Percentiles rank a stretch among this genome's conserved stretches.
phyloP scores from a whole-genome alignment of 1,284 basidiomycete genomes.

The Tylopilus microsporus region DNA sequence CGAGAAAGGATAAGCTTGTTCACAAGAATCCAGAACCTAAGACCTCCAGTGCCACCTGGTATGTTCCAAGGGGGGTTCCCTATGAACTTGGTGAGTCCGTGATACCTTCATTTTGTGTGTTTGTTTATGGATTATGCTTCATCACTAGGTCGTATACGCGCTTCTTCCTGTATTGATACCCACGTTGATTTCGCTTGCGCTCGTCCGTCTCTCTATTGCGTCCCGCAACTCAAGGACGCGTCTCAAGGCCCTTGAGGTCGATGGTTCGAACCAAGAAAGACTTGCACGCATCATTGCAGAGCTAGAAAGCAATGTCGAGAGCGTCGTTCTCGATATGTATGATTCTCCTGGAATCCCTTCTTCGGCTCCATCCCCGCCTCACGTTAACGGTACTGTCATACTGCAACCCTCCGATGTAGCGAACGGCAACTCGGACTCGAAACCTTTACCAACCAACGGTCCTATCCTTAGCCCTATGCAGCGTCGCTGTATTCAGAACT shows the following conservation, averaged over 20 bases:
- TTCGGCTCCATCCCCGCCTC: background rate
- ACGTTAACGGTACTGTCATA: background rate
- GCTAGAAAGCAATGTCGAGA: conserved; percentile 57
- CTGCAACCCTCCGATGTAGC: conserved; percentile 5
- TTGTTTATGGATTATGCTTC: background rate
- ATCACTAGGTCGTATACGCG: conserved; percentile 45
- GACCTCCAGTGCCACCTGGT: conserved; percentile 54
- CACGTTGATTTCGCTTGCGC: conserved; percentile 45
- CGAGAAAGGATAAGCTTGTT: conserved; percentile 39
- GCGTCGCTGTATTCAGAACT: conserved; percentile 41
- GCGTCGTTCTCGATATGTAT: conserved; percentile 39
- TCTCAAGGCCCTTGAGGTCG: conserved; percentile 55
- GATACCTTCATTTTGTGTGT: background rate
- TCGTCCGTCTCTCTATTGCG: conserved; percentile 51
- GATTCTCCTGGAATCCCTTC: conserved; percentile 11
- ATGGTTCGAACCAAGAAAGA: conserved; percentile 37
- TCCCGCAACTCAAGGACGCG: conserved; percentile 54
- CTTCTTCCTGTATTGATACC: conserved; percentile 65
- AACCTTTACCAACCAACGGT: conserved; percentile 35
- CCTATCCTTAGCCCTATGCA: conserved; percentile 53
- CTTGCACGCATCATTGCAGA: conserved; percentile 52
- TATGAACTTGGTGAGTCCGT: conserved; percentile 59
- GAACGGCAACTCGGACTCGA: conserved; percentile 8
- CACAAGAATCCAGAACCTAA: conserved; percentile 25
- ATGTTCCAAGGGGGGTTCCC: conserved; percentile 64